Evolutionary conservation across 495 filamentous ascomycete genomes (phyloP), one percentile per base, ranked within the genome.

Genomic region (Hyaloscypha finlandica): DNA sequence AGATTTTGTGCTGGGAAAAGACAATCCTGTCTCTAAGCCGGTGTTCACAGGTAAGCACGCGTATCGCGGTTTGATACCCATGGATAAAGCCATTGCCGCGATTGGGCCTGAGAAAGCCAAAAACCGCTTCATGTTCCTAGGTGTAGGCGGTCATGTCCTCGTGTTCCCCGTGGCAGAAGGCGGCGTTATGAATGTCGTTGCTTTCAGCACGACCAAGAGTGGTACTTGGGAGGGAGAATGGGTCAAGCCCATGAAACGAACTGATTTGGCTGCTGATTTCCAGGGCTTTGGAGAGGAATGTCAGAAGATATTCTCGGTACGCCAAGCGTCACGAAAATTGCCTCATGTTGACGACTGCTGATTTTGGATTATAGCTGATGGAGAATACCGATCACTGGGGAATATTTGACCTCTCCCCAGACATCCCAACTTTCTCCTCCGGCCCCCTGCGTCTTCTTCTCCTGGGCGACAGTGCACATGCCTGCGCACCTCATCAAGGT

Each of bases 51-150:
- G 82, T 68, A 80, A 83, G 62, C 66, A 78, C 25, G 78, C 79
- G 32, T 84, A 77, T 69, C 79, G 85, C 3, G 81, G 77, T 2
- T 72, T 86, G 0, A 72, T 86, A 11, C 81, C 83, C 0, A 84
- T 85, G 76, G 74, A 74, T 0, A 51, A 71, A 2, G 81, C 82
- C 2, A 70, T 70, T 11, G 68, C 71, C 2, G 77, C 69, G n/a
- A 65, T 85, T 0, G 83, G 81, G 0, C 69, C 66, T 0, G 75
- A 77, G 35, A 81, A 79, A 65, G 74, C 81, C 1, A 54, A 59
- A n/a, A 84, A 77, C 52, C 74, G 74, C 16, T 69, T 74, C 65
- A 81, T 80, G 76, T 80, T 83, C 69, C 58, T 79, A 16, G 83
- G 83, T 0, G 80, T 76, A 0, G 59, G 71, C 1, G 82, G 76